Evolutionary conservation across 306 rosid genomes (phyloP).

Genomic region (Quercus aquifolioides): DNA sequence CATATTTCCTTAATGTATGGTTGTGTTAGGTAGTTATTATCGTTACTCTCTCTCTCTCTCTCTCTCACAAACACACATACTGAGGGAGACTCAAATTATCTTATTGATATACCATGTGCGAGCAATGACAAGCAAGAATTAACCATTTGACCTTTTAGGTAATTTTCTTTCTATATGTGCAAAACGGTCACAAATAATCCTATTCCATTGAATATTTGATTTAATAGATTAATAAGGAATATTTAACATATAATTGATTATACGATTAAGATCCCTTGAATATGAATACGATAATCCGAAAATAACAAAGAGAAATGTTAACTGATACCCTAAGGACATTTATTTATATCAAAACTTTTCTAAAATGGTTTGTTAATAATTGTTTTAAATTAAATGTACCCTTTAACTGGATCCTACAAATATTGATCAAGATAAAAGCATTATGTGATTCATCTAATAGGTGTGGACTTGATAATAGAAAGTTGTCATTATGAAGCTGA

Average conservation of each 20-base stretch:
- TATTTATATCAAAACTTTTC: too few relatives aligned
- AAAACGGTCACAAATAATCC: neutral
- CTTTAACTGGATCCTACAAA: too few relatives aligned
- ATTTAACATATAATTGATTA: neutral
- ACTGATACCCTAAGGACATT: neutral
- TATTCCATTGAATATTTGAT: neutral
- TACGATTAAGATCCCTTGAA: neutral
- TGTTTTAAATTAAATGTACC: too few relatives aligned
- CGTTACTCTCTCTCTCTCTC: slow-evolving; percentile 32
- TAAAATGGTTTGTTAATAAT: too few relatives aligned
- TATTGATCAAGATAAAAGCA: too few relatives aligned
- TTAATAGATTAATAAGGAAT: neutral
- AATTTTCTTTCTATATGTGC: neutral
- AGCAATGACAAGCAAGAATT: neutral
- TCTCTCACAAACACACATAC: neutral
- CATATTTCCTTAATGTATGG: slow-evolving; percentile 27
- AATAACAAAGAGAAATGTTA: neutral
- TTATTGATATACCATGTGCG: neutral
- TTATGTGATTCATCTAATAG: too few relatives aligned
- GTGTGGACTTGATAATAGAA: too few relatives aligned
- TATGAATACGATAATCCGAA: neutral
- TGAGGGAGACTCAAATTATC: neutral
- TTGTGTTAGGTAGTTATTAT: slow-evolving; percentile 47
- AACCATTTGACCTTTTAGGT: neutral
- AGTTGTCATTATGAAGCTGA: too few relatives aligned